A percentile compares a stretch with the other conserved stretches of the same genome.
phyloP scores from a whole-genome alignment of 805 yeast genomes.

The Nakazawaea pomicola region DNA sequence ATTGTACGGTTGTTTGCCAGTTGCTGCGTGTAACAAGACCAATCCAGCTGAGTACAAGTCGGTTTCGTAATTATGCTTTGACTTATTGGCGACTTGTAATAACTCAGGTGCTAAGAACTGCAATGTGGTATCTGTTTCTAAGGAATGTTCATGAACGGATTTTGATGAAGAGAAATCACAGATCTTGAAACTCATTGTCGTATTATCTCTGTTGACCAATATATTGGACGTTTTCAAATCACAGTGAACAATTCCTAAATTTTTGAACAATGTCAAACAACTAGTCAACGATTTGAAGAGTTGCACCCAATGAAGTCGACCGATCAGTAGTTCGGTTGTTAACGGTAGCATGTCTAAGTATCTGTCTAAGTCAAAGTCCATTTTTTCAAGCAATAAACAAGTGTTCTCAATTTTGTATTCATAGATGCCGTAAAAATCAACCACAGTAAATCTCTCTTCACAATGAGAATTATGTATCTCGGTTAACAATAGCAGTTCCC shows the following conservation, averaged over 20 bases:
- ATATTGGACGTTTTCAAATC: conserved; percentile 45
- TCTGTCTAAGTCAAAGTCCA: conserved; percentile 23
- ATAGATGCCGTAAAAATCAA: conserved; percentile 24
- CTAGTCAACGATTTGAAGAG: conserved; percentile 23
- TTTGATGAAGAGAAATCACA: conserved; percentile 43
- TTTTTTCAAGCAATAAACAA: conserved; percentile 21
- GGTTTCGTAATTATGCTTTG: conserved; percentile 29
- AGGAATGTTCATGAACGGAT: conserved; percentile 14
- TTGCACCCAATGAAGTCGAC: conserved; percentile 29
- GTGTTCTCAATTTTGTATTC: conserved; percentile 19
- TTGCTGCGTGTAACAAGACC: conserved; percentile 38
- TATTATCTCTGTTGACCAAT: conserved; percentile 22
- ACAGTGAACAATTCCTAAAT: conserved; percentile 35
- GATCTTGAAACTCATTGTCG: conserved; percentile 31
- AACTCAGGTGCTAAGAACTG: conserved; percentile 46
- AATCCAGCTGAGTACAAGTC: conserved; percentile 45
- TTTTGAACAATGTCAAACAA: conserved; percentile 21
- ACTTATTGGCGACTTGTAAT: conserved; percentile 19
- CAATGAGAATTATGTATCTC: too few species aligned
- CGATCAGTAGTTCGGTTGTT: not conserved
- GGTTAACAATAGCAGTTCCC: conserved; percentile 6
- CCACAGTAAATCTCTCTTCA: conserved; percentile 18
- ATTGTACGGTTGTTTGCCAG: conserved; percentile 40
- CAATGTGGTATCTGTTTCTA: conserved; percentile 27
- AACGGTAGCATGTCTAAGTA: conserved; percentile 15